Conservation (phyloP, 2,329 filamentous ascomycete genomes). For the Apiospora sp. region DNA sequence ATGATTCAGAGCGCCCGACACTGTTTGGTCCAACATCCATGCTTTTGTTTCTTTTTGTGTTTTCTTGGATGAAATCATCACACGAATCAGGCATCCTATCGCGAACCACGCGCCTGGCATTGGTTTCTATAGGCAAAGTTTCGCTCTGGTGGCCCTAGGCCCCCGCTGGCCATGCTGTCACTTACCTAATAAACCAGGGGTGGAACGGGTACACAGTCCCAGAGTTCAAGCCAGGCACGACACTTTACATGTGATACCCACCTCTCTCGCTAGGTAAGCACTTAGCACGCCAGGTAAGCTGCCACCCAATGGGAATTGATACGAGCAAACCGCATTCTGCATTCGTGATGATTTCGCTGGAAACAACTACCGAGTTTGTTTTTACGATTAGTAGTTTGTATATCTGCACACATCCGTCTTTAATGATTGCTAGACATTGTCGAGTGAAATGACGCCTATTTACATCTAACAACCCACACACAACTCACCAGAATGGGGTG, state of each 20-base stretch:
- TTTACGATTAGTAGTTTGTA: background rate
- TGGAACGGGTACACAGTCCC: background rate
- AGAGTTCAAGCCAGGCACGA: conserved; percentile 2
- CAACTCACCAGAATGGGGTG: background rate
- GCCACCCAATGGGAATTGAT: background rate
- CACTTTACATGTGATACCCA: conserved; percentile 18
- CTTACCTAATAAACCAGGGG: conserved; percentile 9
- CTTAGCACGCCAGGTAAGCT: background rate
- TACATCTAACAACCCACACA: background rate
- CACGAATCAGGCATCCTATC: background rate
- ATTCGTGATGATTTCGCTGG: background rate
- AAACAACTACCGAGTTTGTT: background rate
- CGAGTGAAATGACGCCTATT: background rate
- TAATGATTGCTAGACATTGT: background rate
- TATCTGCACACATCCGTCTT: background rate
- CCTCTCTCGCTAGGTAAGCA: background rate
- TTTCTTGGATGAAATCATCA: conserved; percentile 14
- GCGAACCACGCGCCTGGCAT: background rate
- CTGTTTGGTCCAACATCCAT: conserved; percentile 5
- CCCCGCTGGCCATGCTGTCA: background rate
- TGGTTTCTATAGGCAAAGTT: conserved; percentile 12
- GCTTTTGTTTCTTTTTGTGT: background rate
- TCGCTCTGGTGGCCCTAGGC: background rate
- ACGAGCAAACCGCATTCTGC: background rate
- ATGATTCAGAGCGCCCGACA: background rate